A percentile compares a stretch with the other conserved stretches of the same genome.
These are phyloP conservation scores for Claviceps cyperi DNA, from an alignment of 2,329 filamentous ascomycete species.

Conservation along the genomic window DNA sequence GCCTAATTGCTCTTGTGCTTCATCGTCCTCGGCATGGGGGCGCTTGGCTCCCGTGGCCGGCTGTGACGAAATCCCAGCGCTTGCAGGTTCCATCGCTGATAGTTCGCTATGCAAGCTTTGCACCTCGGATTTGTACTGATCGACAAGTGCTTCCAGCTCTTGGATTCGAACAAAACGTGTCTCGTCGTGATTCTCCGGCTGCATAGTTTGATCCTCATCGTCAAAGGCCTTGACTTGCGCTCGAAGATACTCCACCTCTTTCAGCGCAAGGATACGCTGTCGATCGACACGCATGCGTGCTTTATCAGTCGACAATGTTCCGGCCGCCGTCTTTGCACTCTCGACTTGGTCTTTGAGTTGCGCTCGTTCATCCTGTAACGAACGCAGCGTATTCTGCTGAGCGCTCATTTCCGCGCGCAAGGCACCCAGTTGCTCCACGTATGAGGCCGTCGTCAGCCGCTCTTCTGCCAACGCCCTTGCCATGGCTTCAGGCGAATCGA, in stretches of 20 bases:
- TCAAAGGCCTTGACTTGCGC: slow-evolving; percentile 85
- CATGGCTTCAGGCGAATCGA: slow-evolving; percentile 77
- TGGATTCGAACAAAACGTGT: slow-evolving; percentile 60
- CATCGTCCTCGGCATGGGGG: slow-evolving; percentile 43
- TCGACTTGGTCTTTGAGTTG: slow-evolving; percentile 56
- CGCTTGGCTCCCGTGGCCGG: slow-evolving; percentile 46
- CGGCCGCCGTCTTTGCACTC: slow-evolving; percentile 41
- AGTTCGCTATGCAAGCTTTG: slow-evolving; percentile 61
- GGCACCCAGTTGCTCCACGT: slow-evolving; percentile 68
- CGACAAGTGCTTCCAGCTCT: slow-evolving; percentile 73
- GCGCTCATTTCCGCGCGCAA: slow-evolving; percentile 66
- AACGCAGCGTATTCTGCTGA: slow-evolving; percentile 60
- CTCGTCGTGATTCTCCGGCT: slow-evolving; percentile 64
- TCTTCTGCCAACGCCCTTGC: slow-evolving; percentile 75
- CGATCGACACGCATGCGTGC: slow-evolving; percentile 64
- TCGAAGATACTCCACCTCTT: slow-evolving; percentile 87
- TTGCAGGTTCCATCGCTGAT: slow-evolving; percentile 40
- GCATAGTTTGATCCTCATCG: slow-evolving; percentile 74
- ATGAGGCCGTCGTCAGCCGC: slow-evolving; percentile 60
- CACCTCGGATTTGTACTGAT: slow-evolving; percentile 72
- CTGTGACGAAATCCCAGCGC: slow-evolving; percentile 17
- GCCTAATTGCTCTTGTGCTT: slow-evolving; percentile 58
- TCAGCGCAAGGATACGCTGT: slow-evolving; percentile 70
- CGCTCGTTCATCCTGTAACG: slow-evolving; percentile 54
- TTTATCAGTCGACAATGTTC: slow-evolving; percentile 43